These are phyloP conservation scores for Chlorella ohadii DNA, from an alignment of 139 green algal species.

Conservation along the genomic window DNA sequence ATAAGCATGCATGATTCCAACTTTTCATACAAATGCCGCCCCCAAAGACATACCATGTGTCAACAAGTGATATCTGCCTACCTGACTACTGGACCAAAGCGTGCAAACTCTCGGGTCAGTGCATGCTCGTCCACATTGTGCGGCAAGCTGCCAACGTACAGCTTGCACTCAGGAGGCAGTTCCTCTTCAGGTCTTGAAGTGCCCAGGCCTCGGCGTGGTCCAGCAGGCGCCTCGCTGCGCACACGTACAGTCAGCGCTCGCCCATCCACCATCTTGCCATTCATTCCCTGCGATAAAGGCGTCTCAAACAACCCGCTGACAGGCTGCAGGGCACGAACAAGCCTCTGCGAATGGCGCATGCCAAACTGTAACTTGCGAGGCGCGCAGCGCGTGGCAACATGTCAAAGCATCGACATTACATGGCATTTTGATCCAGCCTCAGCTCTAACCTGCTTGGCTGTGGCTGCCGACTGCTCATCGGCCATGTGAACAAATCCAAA, in stretches of 20 bases:
- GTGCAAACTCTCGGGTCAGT: constrained; percentile 41
- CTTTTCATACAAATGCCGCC: no score
- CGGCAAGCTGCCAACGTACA: constrained; percentile 47
- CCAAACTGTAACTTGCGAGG: no score
- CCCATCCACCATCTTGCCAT: constrained; percentile 47
- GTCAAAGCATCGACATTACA: no score
- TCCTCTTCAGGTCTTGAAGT: constrained; percentile 27
- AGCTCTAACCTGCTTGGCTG: constrained; percentile 53
- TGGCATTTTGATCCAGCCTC: no score
- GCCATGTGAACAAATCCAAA: constrained; percentile 94
- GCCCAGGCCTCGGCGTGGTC: constrained; percentile 6
- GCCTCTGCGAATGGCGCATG: no score
- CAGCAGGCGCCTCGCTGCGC: constrained; percentile 24
- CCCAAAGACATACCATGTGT: no score
- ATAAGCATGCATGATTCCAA: no score
- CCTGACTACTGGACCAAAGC: constrained; percentile 51
- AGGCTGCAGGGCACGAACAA: neutral
- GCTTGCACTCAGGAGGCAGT: constrained; percentile 47
- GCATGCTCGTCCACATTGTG: constrained; percentile 33
- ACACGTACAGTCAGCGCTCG: constrained; percentile 37
- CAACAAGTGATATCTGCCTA: neutral
- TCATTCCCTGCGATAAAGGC: constrained; percentile 29
- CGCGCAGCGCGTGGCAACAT: no score
- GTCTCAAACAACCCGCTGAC: neutral
- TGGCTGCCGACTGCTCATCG: constrained; percentile 60